Evolutionary conservation across 2,329 filamentous ascomycete genomes (phyloP), one percentile per base, ranked within the genome.

Genomic region (Raffaelea arxii): DNA sequence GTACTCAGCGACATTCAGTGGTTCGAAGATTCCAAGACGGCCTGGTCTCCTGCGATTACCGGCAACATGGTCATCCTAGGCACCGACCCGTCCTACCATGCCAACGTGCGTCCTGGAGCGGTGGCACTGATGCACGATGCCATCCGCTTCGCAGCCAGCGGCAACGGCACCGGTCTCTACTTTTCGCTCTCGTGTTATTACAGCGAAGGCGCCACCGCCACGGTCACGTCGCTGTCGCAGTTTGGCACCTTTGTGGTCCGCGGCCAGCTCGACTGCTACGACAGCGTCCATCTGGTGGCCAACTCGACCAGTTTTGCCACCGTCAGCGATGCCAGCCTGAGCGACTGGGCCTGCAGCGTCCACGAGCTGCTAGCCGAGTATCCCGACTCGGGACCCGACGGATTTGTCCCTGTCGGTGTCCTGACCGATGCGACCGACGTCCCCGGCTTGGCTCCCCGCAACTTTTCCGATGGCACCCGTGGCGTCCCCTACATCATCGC

Each of bases 121-220:
- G 52, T 55, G 18, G 55, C 57, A 25, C 56, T 69, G 39, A 68
- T 69, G 49, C 56, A 63, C 41, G 63, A 67, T 44, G 59, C 58
- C 25, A 61, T 69, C 49, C 54, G 43, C 3, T 56, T 55, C 10
- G 51, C 52, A 1, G 52, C 54, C 16, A 46, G 46, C 16, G 51
- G 50, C 12, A 30, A 39, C 22, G 48, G 43, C 25, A 56, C 55
- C 1, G 55, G 54, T 4, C 48, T 54, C 22, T 69, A 69, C 53
- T 61, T 67, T 42, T 62, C 65, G 7, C 58, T 69, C 21, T 68
- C 66, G 10, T 67, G 65, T 54, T 68, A 68, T 53, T 69, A 68
- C 37, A 59, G 62, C 44, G 1, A n/a, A n/a, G 10, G 53, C 21
- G 35, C 41, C 7, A 43, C 46, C 3, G 47, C 56, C 11, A 50